phyloP scores from a whole-genome alignment of 1,139 yeast genomes.

The Zygosaccharomyces sapae region DNA sequence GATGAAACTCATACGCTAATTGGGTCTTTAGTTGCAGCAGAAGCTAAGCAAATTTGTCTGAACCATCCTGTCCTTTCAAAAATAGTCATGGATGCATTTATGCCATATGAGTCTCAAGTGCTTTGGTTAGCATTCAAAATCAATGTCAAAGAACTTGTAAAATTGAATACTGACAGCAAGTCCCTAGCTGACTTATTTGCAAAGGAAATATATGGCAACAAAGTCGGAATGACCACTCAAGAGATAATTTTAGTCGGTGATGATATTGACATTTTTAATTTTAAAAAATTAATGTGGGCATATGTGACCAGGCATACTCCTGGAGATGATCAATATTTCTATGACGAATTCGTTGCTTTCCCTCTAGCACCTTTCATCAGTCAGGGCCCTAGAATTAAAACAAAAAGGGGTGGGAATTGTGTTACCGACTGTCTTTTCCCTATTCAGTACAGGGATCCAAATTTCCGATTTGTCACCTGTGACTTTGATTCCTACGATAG shows the following conservation, averaged over 20 bases:
- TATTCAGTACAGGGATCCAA: conserved; percentile 12
- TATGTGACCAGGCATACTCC: conserved; percentile 29
- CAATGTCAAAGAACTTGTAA: conserved; percentile 19
- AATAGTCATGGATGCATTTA: conserved; percentile 20
- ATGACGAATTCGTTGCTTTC: conserved; percentile 19
- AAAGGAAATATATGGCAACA: conserved; percentile 9
- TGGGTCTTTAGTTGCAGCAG: conserved; percentile 24
- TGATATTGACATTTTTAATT: conserved; percentile 27
- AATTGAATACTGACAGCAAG: conserved; percentile 19
- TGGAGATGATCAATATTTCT: conserved; percentile 20
- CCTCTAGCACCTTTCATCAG: conserved; percentile 27
- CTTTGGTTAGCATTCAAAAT: conserved; percentile 23
- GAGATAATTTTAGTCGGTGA: conserved; percentile 27
- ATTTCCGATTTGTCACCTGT: background rate
- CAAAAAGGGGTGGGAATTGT: conserved; percentile 24
- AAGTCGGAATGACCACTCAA: conserved; percentile 20
- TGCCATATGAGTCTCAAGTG: conserved; percentile 28
- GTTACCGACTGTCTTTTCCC: conserved; percentile 26
- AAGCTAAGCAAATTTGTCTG: conserved; percentile 12
- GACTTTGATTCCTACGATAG: too few species aligned
- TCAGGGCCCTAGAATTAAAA: conserved; percentile 18
- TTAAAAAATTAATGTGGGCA: conserved; percentile 27
- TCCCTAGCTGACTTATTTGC: conserved; percentile 19
- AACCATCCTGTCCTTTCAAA: conserved; percentile 11
- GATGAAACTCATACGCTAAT: conserved; percentile 32